A percentile compares a stretch with the other conserved stretches of the same genome.
phyloP scores from a whole-genome alignment of 2,329 filamentous ascomycete species.

The Tolypocladium album region DNA sequence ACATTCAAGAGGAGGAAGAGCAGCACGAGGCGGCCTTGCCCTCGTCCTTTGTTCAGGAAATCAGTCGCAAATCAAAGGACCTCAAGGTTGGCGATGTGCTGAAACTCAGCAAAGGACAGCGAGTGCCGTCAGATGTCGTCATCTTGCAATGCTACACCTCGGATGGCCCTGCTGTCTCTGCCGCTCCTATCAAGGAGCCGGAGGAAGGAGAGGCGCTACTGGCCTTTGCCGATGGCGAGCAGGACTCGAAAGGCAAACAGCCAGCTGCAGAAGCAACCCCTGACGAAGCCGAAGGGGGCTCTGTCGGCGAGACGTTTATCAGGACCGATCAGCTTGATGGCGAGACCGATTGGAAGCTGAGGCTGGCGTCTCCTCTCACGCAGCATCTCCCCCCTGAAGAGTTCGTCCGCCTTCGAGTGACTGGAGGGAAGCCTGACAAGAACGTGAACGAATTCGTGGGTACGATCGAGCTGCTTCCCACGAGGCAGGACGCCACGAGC shows the following conservation, averaged over 20 bases:
- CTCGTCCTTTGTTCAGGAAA: conserved; percentile 49
- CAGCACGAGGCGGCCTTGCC: conserved; percentile 25
- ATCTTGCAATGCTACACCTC: conserved; percentile 71
- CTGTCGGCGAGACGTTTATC: conserved; percentile 87
- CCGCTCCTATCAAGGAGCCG: conserved; percentile 16
- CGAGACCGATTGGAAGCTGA: conserved; percentile 97
- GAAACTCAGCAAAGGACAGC: conserved; percentile 82
- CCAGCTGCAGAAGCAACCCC: conserved; percentile 15
- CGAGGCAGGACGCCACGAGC: conserved; percentile 35
- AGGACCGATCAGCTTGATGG: conserved; percentile 94
- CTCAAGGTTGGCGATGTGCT: conserved; percentile 93
- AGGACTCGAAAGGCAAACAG: conserved; percentile 22
- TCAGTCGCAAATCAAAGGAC: conserved; percentile 73
- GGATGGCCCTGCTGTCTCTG: conserved; percentile 30
- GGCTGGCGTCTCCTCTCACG: conserved; percentile 75
- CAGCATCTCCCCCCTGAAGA: conserved; percentile 67
- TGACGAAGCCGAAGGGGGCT: conserved; percentile 22
- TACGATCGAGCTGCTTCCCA: conserved; percentile 65
- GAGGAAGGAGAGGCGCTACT: conserved; percentile 29
- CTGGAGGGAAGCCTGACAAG: conserved; percentile 81
- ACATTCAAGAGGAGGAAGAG: conserved; percentile 61
- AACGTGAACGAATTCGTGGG: conserved; percentile 93
- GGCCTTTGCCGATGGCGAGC: conserved; percentile 27
- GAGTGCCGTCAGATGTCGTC: conserved; percentile 88
- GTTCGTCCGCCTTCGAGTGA: conserved; percentile 58